Base-by-base conservation (phyloP, 2,329 filamentous ascomycete species). In the Colletotrichum navitas region DNA sequence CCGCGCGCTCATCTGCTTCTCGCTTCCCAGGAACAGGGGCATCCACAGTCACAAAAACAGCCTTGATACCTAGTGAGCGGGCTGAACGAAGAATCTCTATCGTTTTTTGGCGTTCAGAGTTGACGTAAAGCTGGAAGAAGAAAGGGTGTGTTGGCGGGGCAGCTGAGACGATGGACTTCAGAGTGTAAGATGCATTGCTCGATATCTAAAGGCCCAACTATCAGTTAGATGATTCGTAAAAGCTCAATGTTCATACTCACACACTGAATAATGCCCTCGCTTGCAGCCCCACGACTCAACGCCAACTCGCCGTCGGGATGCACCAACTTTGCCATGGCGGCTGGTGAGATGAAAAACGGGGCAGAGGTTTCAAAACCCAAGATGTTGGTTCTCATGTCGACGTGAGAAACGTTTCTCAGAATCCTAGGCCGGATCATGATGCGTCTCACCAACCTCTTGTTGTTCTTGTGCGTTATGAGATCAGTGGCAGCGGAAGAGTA, bases 401-500 rank as follows among this genome's bases (percentile, higher is more conserved):
- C 0, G 87, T 89, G 1, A 91, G 95, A 12, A 88, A 88, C 18
- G 82, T 97, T 93, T 75, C 94, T 85, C 81, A 97, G 95, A 55
- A 97, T 88, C 36, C 94, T 86, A 14, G 94, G 94, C 18, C 94
- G 90, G 5, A 97, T 87, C 81, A 84, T 85, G 71, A 88, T 85
- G 21, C 84, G 80, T 4, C 65, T 47, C 75, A 97, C 94, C 71
- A 89, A 87, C 51, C 87, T 87, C 80, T 94, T 97, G 32, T 92
- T 91, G 32, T 85, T 81, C 76, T 90, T 92, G 84, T 97, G 97
- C 80, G 92, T 88, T 18, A 80, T 80, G 79, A 97, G 96, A 79
- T 97, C 94, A 79, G 97, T 94, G 65, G 88, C 86, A 1, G 92
- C 93, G 1, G 93, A 96, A 81, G 89, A 95, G 83, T 97, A 97